phyloP scores from a whole-genome alignment of 148 eudicot species.

The Pouteria glomerata region DNA sequence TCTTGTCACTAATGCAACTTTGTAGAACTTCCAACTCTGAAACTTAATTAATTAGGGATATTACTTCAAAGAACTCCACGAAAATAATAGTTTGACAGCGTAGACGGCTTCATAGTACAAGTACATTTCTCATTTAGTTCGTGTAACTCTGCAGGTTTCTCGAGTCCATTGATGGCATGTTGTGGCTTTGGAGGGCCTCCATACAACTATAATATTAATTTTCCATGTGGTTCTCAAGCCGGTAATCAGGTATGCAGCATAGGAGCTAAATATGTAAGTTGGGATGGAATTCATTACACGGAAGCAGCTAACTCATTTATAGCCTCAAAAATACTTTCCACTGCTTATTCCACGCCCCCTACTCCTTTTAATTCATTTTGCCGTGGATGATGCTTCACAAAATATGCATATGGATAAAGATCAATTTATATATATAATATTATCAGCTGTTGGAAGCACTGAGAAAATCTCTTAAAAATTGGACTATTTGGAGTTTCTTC shows the following conservation, averaged over 20 bases:
- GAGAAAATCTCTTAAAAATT: not conserved
- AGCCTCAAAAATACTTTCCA: slow-evolving; percentile 67
- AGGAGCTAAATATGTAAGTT: slow-evolving; percentile 49
- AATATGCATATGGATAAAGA: no score
- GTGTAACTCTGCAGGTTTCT: slow-evolving; percentile 52
- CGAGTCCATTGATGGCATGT: slow-evolving; percentile 75
- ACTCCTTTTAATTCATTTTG: slow-evolving; percentile 69
- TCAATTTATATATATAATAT: no score
- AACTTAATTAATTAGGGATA: no score
- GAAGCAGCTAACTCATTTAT: slow-evolving; percentile 78
- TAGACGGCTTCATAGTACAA: not conserved
- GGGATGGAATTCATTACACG: slow-evolving; percentile 91
- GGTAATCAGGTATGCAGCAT: slow-evolving; percentile 55
- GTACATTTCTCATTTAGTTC: not conserved
- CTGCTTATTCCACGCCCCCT: slow-evolving; percentile 56
- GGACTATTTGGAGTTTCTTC: not conserved
- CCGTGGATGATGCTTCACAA: slow-evolving; percentile 15
- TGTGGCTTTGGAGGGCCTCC: slow-evolving; percentile 94
- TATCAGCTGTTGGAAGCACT: not conserved
- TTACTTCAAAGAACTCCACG: no score
- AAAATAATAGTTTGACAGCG: no score
- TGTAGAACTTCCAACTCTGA: no score
- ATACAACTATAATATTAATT: slow-evolving; percentile 58
- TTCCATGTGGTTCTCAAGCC: slow-evolving; percentile 62
- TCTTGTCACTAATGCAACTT: no score